Evolutionary conservation across 305 asterid species (phyloP).

Genomic region (Fraxinus floribunda): DNA sequence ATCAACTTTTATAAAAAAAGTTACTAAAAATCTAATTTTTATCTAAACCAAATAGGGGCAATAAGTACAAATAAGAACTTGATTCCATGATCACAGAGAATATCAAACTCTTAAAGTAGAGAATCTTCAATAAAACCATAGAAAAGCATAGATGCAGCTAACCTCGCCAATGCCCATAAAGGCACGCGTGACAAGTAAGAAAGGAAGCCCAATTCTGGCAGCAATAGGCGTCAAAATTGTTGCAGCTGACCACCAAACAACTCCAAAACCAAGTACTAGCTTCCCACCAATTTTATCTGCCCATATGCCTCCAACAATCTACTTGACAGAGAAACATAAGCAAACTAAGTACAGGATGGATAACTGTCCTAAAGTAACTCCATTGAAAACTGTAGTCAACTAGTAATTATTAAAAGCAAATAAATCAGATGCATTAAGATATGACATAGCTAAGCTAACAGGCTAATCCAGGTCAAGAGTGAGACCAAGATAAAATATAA

Average conservation of each 20-base stretch:
- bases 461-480: neutral
- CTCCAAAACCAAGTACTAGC: slow-evolving; percentile 91
- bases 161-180: slow-evolving; percentile 99
- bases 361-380: neutral
- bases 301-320: slow-evolving; percentile 99
- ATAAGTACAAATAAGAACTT: neutral
- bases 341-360: slow-evolving; percentile 10
- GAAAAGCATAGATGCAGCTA: slow-evolving; percentile 29
- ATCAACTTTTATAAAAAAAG: neutral
- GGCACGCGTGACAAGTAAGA: slow-evolving; percentile 83
- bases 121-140: neutral
- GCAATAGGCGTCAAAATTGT: slow-evolving; percentile 70
- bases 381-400: neutral
- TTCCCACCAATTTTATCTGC: slow-evolving; percentile 98
- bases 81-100: neutral
- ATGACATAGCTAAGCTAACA: neutral
- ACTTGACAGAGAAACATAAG: slow-evolving; percentile 1
- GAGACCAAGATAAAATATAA: neutral
- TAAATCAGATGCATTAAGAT: neutral
- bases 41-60: neutral
- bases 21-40: neutral
- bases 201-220: slow-evolving; percentile 59
- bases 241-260: slow-evolving; percentile 97
- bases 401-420: neutral
- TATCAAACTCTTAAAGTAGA: neutral